Evolutionary conservation across 768 basidiomycete species (phyloP), one percentile per base, ranked within the genome.

Genomic region (Pisolithus microcarpus): DNA sequence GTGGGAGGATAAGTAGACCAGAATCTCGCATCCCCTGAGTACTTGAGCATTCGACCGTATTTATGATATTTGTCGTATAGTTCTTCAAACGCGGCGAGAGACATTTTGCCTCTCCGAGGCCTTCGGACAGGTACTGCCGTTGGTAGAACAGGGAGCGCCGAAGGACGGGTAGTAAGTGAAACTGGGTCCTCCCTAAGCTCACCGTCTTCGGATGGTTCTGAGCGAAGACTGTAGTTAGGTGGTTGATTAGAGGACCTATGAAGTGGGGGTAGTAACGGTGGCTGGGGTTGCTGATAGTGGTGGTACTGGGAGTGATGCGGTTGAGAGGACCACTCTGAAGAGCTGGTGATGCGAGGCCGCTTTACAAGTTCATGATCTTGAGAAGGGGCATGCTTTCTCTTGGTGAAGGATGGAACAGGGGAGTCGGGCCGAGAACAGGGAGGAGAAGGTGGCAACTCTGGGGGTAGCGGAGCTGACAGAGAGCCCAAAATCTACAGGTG

Each of bases 21-120:
- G 58, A 87, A 82, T 36, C 88, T 82, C 42, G 82, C 78, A 61
- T 89, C 85, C 23, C 88, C 87, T 1, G 88, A 89, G 62, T 87
- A 89, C 68, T 92, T 91, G 63, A 92, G 84, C 57, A 75, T 70
- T 51, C 87, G 81, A 19, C 85, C 90, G 18, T 78, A 76, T 4
- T 67, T 68, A 57, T 87, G 81, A 62, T 87, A 91, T 61, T 76
- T 81, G 62, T 85, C 78, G 59, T 88, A 80, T 38, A 88, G 70
- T 37, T 68, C 70, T 48, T 85, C 80, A 61, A 74, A 82, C 58
- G 82, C 75, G 37, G 71, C 65, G 4, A 54, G 56, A 28, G 70
- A 61, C 38, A 73, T 69, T 62, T 74, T 75, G 54, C 84, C 82
- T 46, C 82, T 80, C 60, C 81, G 80, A 7, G 85, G 84, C 11